Conservation (phyloP, 768 basidiomycete genomes). For the Trametes cubensis region DNA sequence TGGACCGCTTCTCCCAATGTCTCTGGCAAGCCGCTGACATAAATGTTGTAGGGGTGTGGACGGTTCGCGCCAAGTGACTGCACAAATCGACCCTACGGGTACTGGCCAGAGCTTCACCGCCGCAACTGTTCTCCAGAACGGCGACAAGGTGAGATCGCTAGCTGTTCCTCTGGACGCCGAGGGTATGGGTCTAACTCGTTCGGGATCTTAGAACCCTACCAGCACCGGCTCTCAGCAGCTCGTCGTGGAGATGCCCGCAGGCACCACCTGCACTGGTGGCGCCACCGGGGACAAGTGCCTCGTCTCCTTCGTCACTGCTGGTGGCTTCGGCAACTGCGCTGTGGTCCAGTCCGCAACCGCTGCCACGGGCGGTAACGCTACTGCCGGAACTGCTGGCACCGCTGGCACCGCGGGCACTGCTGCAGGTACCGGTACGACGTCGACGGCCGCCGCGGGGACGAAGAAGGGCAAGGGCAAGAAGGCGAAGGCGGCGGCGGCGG, state of each 20-base stretch:
- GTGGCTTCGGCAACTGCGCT: slow-evolving; percentile 58
- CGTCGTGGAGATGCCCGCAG: slow-evolving; percentile 48
- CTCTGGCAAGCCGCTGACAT: background rate
- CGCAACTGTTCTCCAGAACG: slow-evolving; percentile 48
- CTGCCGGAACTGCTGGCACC: background rate
- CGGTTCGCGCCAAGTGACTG: slow-evolving; percentile 50
- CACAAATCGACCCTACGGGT: slow-evolving; percentile 48
- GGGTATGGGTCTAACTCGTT: too few species aligned
- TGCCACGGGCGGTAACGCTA: background rate
- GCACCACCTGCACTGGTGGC: slow-evolving; percentile 56
- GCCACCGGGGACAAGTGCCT: slow-evolving; percentile 48
- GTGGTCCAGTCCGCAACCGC: slow-evolving; percentile 43
- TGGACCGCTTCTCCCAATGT: background rate
- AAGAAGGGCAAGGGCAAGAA: slow-evolving; percentile 21
- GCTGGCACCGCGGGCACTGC: background rate
- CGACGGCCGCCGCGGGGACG: slow-evolving; percentile 3
- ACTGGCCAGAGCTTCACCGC: slow-evolving; percentile 37
- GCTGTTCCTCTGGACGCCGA: too few species aligned
- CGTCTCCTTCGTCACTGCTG: slow-evolving; percentile 51
- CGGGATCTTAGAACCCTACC: slow-evolving; percentile 39
- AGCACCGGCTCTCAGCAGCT: slow-evolving; percentile 43
- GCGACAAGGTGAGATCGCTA: slow-evolving; percentile 43
- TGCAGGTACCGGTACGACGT: slow-evolving; percentile 16
- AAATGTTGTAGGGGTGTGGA: slow-evolving; percentile 37
- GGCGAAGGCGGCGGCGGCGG: slow-evolving; percentile 8